These are phyloP conservation scores for Fusarium nodosum DNA, from an alignment of 2,329 filamentous ascomycete genomes.

Conservation along the genomic window DNA sequence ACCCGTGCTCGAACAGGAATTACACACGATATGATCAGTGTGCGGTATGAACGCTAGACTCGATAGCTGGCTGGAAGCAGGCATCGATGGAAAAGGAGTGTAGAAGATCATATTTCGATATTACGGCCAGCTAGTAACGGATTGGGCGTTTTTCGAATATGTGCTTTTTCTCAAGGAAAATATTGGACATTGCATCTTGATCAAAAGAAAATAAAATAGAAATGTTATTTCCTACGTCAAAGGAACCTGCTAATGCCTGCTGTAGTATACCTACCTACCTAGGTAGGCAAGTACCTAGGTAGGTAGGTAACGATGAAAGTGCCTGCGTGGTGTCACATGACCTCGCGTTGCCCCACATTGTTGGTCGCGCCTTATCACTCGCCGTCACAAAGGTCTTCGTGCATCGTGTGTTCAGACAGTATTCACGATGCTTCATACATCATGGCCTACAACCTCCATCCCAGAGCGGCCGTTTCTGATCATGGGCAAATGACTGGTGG, in stretches of 20 bases:
- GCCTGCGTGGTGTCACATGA: conserved; percentile 35
- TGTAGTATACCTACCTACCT: neutral
- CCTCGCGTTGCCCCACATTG: conserved; percentile 38
- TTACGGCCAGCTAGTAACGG: neutral
- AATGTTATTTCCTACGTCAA: neutral
- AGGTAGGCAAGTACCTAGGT: neutral
- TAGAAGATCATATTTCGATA: conserved; percentile 8
- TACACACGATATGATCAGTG: conserved; percentile 56
- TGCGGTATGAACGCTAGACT: conserved; percentile 52
- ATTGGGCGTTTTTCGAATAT: neutral
- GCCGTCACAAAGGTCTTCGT: neutral
- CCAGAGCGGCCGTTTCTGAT: conserved; percentile 38
- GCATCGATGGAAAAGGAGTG: conserved; percentile 11
- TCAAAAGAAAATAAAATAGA: neutral
- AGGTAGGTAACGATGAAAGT: neutral
- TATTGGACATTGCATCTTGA: neutral
- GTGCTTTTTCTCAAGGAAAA: neutral
- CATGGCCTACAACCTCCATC: conserved; percentile 50
- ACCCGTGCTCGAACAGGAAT: conserved; percentile 49
- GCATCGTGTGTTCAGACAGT: conserved; percentile 16
- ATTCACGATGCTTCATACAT: conserved; percentile 46
- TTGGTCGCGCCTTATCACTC: conserved; percentile 38
- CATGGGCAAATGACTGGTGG: conserved; percentile 38
- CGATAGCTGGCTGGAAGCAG: neutral
- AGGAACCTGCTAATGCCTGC: neutral